A percentile compares a stretch with the other conserved stretches of the same genome.
phyloP scores from a whole-genome alignment of 1,284 basidiomycete species.

The Jaminaea rosea region DNA sequence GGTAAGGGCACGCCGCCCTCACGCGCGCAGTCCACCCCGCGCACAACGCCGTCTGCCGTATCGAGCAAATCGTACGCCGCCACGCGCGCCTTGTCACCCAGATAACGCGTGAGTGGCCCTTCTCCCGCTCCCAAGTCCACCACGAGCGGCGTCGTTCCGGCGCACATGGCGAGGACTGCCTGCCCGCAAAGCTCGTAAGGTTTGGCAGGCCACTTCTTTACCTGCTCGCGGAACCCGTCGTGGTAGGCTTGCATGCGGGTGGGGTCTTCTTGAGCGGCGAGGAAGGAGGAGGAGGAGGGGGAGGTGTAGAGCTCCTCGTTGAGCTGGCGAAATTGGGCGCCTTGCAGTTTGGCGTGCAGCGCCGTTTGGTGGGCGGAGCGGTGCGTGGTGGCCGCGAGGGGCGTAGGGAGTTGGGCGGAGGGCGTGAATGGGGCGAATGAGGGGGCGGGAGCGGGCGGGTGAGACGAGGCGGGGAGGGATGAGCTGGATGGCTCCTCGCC shows the following conservation, averaged over 20 bases:
- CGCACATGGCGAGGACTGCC: no score
- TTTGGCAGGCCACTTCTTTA: conserved; percentile 43
- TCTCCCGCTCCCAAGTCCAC: conserved; percentile 94
- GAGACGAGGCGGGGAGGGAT: background rate
- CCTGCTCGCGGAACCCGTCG: conserved; percentile 43
- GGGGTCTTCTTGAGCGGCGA: conserved; percentile 31
- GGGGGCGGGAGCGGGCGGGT: background rate
- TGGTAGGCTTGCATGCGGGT: conserved; percentile 41
- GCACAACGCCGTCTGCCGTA: conserved; percentile 56
- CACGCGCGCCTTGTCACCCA: conserved; percentile 56
- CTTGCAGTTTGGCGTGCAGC: conserved; percentile 32
- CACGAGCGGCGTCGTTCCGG: no score
- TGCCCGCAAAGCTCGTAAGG: conserved; percentile 37
- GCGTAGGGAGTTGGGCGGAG: no score
- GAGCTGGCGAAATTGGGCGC: conserved; percentile 45
- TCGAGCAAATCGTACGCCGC: conserved; percentile 71
- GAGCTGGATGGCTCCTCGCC: conserved; percentile 11
- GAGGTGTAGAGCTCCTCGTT: conserved; percentile 46
- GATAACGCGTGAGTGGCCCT: conserved; percentile 62
- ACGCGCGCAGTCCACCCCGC: conserved; percentile 29
- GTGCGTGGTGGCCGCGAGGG: no score
- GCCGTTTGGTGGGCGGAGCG: conserved; percentile 4
- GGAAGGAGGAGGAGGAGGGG: conserved; percentile 23
- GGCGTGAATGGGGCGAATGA: no score
- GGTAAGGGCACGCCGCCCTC: conserved; percentile 23